Evolutionary conservation across 2,329 filamentous ascomycete species (phyloP), one percentile per base, ranked within the genome.

Genomic region (Shiraia sp.): DNA sequence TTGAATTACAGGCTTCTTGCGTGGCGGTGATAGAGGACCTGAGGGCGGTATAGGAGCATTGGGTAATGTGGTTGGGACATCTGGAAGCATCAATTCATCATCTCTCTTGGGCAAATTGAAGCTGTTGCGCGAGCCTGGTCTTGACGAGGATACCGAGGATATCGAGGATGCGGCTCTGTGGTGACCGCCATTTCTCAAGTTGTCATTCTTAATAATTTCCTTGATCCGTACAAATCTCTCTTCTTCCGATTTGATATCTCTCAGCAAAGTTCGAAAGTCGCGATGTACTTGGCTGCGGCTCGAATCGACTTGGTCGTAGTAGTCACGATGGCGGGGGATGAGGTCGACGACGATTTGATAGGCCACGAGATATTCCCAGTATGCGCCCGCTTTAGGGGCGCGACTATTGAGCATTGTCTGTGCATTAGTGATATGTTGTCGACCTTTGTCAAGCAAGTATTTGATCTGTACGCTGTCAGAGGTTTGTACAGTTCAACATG

Each of bases 361-460:
- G 9, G 91, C 88, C 49, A 86, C 82, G 43, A 97, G 79, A 62
- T 92, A 97, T 47, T 95, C 88, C 51, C 87, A 81, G 40, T 95
- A 86, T 3, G 91, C 91, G 83, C 69, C 61, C 10, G 93, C 90
- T 4, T 84, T 81, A 74, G 69, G 47, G 80, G 79, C 24, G 26
- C 66, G 63, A 24, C 42, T 54, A 32, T 45, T 41, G 19, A 66
- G 52, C 44, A 83, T 57, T 42, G 78, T 75, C 37, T 83, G 79
- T 26, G 88, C 85, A 32, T 66, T 65, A 27, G 57, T 65, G 44
- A 76, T 66, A 39, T 71, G 69, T 9, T 54, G 53, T 24, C 71
- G 68, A 27, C 75, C 76, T 7, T 55, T 48, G 6, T 67, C 62
- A 15, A 78, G 55, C 13, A 78, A 60, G 28, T 63, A 59, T 23